A percentile compares a stretch with the other conserved stretches of the same genome.
phyloP scores from a whole-genome alignment of 352 stramenopile genomes.

The Achlya hypogyna region DNA sequence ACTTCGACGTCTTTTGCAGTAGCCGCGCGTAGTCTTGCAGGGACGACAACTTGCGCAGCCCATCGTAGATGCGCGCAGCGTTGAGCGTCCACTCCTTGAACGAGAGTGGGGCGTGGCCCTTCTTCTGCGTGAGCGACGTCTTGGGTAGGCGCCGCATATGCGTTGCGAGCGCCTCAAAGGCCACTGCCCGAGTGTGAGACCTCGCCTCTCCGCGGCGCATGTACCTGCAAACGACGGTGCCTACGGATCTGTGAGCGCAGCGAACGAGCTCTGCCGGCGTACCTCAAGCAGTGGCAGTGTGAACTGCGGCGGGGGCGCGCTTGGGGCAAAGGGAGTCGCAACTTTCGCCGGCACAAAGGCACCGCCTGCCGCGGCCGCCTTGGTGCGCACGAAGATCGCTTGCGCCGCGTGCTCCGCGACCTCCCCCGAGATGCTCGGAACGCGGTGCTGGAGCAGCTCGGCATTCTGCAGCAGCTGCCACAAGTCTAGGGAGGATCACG shows the following conservation, averaged over 20 bases:
- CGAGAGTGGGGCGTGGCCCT: slow-evolving; percentile 23
- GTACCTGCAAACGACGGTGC: not conserved
- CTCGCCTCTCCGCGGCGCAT: not conserved
- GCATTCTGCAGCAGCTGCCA: slow-evolving; percentile 40
- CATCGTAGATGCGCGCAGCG: slow-evolving; percentile 56
- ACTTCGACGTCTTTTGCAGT: slow-evolving; percentile 4
- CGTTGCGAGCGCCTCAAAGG: not conserved
- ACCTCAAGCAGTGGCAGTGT: slow-evolving; percentile 21
- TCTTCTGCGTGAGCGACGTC: slow-evolving; percentile 22
- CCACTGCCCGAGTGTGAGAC: not conserved
- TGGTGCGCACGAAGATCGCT: slow-evolving; percentile 54
- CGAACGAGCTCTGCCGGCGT: too few relatives aligned
- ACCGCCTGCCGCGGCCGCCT: slow-evolving; percentile 18
- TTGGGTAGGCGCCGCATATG: slow-evolving; percentile 22
- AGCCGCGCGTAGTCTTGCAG: slow-evolving; percentile 15
- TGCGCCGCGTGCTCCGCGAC: slow-evolving; percentile 42
- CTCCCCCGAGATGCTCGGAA: slow-evolving; percentile 49
- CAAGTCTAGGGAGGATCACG: slow-evolving; percentile 20
- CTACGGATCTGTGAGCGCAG: too few relatives aligned
- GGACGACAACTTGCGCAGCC: slow-evolving; percentile 41
- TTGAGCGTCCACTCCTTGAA: slow-evolving; percentile 75
- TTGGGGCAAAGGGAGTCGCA: not conserved
- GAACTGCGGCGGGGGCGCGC: not conserved
- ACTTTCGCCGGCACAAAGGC: not conserved
- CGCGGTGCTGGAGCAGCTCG: slow-evolving; percentile 39